Percentiles rank a stretch among this genome's conserved stretches.
These are phyloP conservation scores for Silene latifolia DNA, from an alignment of 148 eudicot genomes.

Conservation along the genomic window DNA sequence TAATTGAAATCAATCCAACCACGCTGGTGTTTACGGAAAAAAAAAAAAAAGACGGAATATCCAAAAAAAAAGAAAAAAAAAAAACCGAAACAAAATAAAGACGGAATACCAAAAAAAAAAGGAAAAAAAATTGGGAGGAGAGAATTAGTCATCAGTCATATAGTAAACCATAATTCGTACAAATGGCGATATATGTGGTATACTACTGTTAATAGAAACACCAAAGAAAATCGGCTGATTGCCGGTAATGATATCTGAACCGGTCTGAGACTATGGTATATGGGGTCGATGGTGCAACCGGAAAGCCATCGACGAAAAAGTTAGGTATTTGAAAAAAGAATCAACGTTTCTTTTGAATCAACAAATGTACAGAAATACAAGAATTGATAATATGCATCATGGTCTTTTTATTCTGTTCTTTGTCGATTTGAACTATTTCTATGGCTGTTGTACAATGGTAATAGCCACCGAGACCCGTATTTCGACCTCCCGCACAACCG, in stretches of 20 bases:
- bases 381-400: conserved; percentile 13
- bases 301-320: conserved; percentile 16
- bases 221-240: background rate
- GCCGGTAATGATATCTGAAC: conserved; percentile 4
- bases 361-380: conserved; percentile 1
- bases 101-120: no score
- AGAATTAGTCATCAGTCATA: background rate
- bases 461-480: conserved; percentile 53
- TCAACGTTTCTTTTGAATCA: conserved; percentile 18
- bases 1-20: no score
- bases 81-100: no score
- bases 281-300: conserved; percentile 14
- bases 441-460: conserved; percentile 65
- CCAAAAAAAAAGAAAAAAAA: no score
- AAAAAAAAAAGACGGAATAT: no score
- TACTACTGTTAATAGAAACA: no score
- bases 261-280: conserved; percentile 7
- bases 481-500: conserved; percentile 80
- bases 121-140: background rate
- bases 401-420: conserved; percentile 58
- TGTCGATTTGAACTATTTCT: conserved; percentile 43
- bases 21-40: no score
- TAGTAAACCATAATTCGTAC: background rate
- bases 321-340: conserved; percentile 18
- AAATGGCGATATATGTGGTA: background rate